A percentile compares a stretch with the other conserved stretches of the same genome.
These are phyloP conservation scores for Boletus sp. DNA, from an alignment of 768 basidiomycete genomes.

Conservation along the genomic window DNA sequence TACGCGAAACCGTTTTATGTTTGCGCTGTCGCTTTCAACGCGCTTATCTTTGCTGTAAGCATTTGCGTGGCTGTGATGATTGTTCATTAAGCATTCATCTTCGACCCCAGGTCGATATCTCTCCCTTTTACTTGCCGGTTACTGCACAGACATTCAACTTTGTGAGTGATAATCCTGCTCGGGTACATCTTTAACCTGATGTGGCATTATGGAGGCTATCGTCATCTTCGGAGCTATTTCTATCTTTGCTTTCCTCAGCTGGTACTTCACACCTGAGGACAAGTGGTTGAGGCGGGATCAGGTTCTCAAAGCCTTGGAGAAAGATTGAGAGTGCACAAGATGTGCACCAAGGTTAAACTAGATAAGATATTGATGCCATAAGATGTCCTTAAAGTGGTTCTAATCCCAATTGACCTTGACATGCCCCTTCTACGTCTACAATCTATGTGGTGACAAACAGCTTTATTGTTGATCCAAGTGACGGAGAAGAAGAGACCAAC, in stretches of 20 bases:
- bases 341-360: not conserved
- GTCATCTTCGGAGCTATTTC: conserved; percentile 81
- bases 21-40: conserved; percentile 67
- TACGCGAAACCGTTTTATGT: conserved; percentile 68
- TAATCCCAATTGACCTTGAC: conserved; percentile 68
- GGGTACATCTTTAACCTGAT: conserved; percentile 7
- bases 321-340: conserved; percentile 7
- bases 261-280: conserved; percentile 76
- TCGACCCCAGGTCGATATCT: conserved; percentile 62
- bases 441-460: conserved; percentile 38
- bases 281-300: conserved; percentile 75
- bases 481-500: conserved; percentile 32
- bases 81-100: not conserved
- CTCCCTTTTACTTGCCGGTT: conserved; percentile 87
- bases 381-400: conserved; percentile 41
- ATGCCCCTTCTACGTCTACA: conserved; percentile 74
- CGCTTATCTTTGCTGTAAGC: conserved; percentile 67
- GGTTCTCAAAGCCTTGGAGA: conserved; percentile 47
- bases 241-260: conserved; percentile 70
- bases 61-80: not conserved
- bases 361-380: conserved; percentile 1
- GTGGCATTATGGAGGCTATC: conserved; percentile 46
- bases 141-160: conserved; percentile 79
- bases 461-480: conserved; percentile 2
- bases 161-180: conserved; percentile 42